Evolutionary conservation across 495 filamentous ascomycete genomes (phyloP), one percentile per base, ranked within the genome.

Genomic region (Penicillium ucsense): DNA sequence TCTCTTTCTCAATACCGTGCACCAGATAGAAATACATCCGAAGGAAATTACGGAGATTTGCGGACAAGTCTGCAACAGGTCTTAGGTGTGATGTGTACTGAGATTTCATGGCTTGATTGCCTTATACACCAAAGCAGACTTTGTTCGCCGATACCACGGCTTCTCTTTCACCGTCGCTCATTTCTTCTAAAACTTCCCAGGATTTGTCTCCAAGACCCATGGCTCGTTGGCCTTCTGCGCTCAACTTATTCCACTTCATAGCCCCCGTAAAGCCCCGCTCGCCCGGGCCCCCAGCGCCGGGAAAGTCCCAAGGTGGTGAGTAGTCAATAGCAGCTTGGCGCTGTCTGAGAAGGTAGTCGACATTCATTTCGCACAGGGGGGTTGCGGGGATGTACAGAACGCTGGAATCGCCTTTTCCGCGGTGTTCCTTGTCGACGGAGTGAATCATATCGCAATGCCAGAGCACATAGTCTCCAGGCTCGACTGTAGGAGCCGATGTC

Each of bases 401-500:
- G 40, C 82, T 86, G 0, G 82, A 84, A 58, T 94, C 89, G 0
- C 70, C 64, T 10, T 57, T 69, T 4, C 89, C 89, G 3, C 64
- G 66, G 59, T 95, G 89, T 6, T 80, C 66, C 43, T 80, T 85
- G 57, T 95, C 89, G 1, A 95, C 89, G 0, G 86, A 81, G 55
- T 95, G 89, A 80, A 55, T 77, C 62, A 81, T 50, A 42, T 94
- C 89, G 55, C 89, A 94, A 63, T 95, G 89, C 89, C 89, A 95
- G 2, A 82, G 81, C 1, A 95, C 89, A 60, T 84, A 94, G 59
- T 94, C 89, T 3, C 89, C 89, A 1, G 89, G 89, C 34, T 69
- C 71, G 9, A 94, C 85, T 12, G 71, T 64, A 1, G 89, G 89
- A 1, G 92, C 70, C 48, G 88, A 81, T 3, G 90, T 77, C 89